phyloP scores from a whole-genome alignment of 1,139 yeast genomes.

The Dujonia santamariae region DNA sequence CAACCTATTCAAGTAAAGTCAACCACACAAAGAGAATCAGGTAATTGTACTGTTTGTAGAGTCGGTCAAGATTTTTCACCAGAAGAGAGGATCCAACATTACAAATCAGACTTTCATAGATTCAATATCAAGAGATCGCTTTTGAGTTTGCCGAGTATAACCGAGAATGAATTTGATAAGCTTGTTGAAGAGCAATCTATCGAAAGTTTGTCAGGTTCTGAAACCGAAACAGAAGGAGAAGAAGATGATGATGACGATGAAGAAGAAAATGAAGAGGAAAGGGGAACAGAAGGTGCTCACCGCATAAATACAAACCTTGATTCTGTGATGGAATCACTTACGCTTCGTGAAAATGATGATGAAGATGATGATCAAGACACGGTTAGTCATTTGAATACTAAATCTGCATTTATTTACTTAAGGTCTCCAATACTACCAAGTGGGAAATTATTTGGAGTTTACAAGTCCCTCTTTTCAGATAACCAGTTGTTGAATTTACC shows the following conservation, averaged over 20 bases:
- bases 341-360: conserved; percentile 12
- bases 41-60: conserved; percentile 12
- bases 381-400: conserved; percentile 56
- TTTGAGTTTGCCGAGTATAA: conserved; percentile 43
- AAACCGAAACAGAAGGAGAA: no score
- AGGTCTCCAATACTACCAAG: conserved; percentile 43
- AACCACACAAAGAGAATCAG: conserved; percentile 3
- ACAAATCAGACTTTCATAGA: conserved; percentile 59
- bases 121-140: conserved; percentile 57
- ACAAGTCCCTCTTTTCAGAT: conserved; percentile 59
- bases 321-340: conserved; percentile 31
- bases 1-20: conserved; percentile 2
- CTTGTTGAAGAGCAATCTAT: conserved; percentile 49
- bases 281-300: no score
- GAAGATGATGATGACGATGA: conserved; percentile 18
- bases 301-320: conserved; percentile 29
- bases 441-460: conserved; percentile 60
- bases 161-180: conserved; percentile 59
- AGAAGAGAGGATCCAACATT: conserved; percentile 44
- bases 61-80: conserved; percentile 15
- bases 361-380: conserved; percentile 27
- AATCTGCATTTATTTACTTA: conserved; percentile 61
- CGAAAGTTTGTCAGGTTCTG: conserved; percentile 63
- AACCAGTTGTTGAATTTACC: conserved; percentile 35
- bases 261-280: conserved; percentile 10